Evolutionary conservation across 163 green algal genomes (phyloP).

Genomic region (Volvox carteri): DNA sequence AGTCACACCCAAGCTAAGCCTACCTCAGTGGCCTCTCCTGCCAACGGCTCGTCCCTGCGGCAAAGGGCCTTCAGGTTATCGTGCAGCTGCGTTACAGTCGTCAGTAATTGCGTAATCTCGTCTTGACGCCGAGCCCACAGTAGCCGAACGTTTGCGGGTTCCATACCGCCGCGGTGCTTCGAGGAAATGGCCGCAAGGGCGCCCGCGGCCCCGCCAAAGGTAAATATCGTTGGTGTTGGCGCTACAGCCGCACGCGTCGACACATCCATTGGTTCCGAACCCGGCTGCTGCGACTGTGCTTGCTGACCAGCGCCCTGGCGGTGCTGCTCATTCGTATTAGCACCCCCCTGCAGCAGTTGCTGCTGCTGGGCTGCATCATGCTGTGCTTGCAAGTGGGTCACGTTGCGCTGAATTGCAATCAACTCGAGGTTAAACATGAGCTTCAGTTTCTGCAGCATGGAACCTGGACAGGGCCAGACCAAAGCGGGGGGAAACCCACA

Average conservation of each 20-base stretch:
- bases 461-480: neutral
- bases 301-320: neutral
- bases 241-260: neutral
- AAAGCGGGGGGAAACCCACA: neutral
- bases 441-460: conserved; percentile 73
- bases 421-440: conserved; percentile 72
- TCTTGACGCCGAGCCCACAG: conserved; percentile 54
- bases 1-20: too few relatives aligned
- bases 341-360: neutral
- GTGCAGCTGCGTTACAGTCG: conserved; percentile 53
- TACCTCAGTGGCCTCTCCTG: conserved; percentile 32
- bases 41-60: conserved; percentile 36
- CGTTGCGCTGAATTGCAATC: conserved; percentile 62
- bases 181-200: neutral
- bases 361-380: conserved; percentile 9
- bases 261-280: neutral
- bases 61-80: conserved; percentile 56
- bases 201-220: neutral
- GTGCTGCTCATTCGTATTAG: neutral
- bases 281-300: conserved; percentile 19
- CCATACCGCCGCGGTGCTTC: conserved; percentile 33
- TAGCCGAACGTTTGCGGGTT: conserved; percentile 8
- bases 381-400: conserved; percentile 33
- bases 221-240: neutral
- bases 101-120: conserved; percentile 62